These are phyloP conservation scores for Emmonsia crescens DNA, from an alignment of 2,329 filamentous ascomycete genomes.

Conservation along the genomic window DNA sequence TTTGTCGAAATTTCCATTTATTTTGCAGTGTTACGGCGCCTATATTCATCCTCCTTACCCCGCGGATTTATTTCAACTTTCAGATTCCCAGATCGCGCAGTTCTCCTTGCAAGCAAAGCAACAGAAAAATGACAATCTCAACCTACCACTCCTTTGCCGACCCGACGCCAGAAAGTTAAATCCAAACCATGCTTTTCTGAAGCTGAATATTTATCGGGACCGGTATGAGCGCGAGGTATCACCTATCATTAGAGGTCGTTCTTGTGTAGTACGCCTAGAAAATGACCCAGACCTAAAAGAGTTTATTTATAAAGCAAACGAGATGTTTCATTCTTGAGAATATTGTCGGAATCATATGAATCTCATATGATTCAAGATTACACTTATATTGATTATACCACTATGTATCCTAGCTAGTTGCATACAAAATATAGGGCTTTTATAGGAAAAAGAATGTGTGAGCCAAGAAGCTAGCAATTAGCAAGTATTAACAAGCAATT, in stretches of 20 bases:
- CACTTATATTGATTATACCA: too few species aligned
- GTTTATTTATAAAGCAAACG: background rate
- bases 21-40: background rate
- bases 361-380: too few species aligned
- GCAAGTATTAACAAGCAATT: too few species aligned
- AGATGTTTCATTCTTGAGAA: conserved; percentile 1
- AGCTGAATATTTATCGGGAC: conserved; percentile 5
- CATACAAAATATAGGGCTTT: too few species aligned
- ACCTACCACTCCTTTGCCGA: background rate
- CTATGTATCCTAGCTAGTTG: too few species aligned
- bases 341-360: too few species aligned
- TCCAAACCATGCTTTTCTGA: background rate
- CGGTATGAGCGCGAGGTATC: background rate
- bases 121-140: background rate
- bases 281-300: background rate
- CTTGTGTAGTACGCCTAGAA: background rate
- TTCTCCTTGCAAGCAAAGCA: background rate
- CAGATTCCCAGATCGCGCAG: background rate
- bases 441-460: too few species aligned
- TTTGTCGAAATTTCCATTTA: background rate
- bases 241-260: background rate
- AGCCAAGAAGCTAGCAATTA: too few species aligned
- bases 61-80: conserved; percentile 1
- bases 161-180: background rate
- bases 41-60: conserved; percentile 3